Evolutionary conservation across 2,329 filamentous ascomycete genomes (phyloP).

Genomic region (Sporothrix humicola): DNA sequence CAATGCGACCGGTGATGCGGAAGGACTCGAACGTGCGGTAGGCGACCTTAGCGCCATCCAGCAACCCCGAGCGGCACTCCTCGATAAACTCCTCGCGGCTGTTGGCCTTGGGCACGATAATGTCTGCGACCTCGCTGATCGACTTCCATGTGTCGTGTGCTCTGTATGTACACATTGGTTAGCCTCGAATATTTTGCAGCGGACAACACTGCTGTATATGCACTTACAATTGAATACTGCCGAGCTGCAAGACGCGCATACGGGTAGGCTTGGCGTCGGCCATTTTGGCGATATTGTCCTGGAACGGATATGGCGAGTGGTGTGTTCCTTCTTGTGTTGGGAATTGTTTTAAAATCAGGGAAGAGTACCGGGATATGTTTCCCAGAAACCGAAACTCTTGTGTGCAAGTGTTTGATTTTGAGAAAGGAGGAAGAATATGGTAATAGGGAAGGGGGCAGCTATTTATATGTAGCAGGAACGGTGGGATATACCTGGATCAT

Average conservation of each 20-base stretch:
- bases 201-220: too few relatives aligned
- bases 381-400: too few relatives aligned
- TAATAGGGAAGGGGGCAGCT: neutral
- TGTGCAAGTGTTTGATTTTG: too few relatives aligned
- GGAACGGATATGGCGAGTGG: neutral
- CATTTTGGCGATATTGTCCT: neutral
- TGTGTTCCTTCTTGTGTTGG: neutral
- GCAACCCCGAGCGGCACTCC: conserved; percentile 35
- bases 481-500: neutral
- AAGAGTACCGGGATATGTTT: neutral
- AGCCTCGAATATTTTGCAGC: neutral
- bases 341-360: neutral
- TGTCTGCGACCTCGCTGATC: conserved; percentile 66
- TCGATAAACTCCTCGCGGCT: conserved; percentile 35
- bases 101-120: conserved; percentile 52
- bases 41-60: conserved; percentile 35
- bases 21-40: conserved; percentile 71
- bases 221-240: conserved; percentile 64
- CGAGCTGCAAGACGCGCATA: conserved; percentile 65
- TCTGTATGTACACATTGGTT: conserved; percentile 48
- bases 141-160: conserved; percentile 69
- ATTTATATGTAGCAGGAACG: conserved; percentile 2
- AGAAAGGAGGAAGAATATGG: neutral
- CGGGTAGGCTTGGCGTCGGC: conserved; percentile 38
- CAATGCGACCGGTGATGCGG: conserved; percentile 69